phyloP scores from a whole-genome alignment of 1,284 basidiomycete species.

The Ganoderma multipileum region DNA sequence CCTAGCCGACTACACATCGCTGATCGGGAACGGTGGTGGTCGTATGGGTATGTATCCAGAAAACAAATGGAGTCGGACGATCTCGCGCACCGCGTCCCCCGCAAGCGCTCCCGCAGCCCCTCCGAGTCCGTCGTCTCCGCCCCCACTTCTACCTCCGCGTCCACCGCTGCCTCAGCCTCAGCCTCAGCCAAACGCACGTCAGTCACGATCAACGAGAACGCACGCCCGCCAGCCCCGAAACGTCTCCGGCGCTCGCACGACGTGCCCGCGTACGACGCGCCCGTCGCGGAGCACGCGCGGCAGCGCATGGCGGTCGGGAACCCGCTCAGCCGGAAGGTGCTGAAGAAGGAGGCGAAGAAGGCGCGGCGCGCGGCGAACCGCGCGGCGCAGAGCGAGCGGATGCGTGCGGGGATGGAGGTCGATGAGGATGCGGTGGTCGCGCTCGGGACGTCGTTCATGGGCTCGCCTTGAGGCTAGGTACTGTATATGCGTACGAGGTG shows the following conservation, averaged over 20 bases:
- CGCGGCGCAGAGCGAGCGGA: conserved; percentile 25
- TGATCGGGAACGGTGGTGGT: not conserved
- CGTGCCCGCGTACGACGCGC: conserved; percentile 56
- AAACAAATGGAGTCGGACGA: conserved; percentile 54
- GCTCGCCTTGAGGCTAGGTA: not conserved
- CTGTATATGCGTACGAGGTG: not conserved
- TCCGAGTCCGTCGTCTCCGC: conserved; percentile 23
- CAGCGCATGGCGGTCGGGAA: conserved; percentile 56
- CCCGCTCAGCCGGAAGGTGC: conserved; percentile 58
- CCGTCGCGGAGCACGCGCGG: conserved; percentile 45
- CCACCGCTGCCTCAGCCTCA: not conserved
- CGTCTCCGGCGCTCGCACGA: conserved; percentile 61
- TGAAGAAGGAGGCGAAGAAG: conserved; percentile 69
- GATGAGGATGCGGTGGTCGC: conserved; percentile 34
- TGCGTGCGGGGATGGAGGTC: conserved; percentile 44
- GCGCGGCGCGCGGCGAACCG: conserved; percentile 53
- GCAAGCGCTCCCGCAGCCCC: conserved; percentile 44
- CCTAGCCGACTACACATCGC: not conserved
- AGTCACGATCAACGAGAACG: conserved; percentile 10
- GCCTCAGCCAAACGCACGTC: not conserved
- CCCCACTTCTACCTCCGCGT: conserved; percentile 12
- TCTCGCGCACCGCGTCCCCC: conserved; percentile 43
- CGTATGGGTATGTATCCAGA: conserved; percentile 18
- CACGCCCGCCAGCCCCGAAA: conserved; percentile 56
- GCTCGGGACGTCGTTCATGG: conserved; percentile 38